These are phyloP conservation scores for Nicotiana paniculata DNA, from an alignment of 257 asterid genomes.

Conservation along the genomic window DNA sequence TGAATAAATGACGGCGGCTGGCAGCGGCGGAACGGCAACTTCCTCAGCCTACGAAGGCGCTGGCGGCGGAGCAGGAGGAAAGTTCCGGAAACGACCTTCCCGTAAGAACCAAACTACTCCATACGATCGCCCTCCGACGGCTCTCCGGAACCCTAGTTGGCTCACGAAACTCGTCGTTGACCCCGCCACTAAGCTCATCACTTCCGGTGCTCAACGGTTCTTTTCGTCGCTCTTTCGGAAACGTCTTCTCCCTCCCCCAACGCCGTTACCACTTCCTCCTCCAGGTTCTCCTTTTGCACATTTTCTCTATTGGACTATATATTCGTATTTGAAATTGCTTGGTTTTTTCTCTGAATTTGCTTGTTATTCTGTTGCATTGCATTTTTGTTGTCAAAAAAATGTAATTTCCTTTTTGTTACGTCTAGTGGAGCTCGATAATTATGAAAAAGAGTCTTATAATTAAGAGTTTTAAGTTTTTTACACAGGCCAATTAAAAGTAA, in stretches of 20 bases:
- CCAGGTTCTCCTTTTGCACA: slow-evolving; percentile 31
- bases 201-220: slow-evolving; percentile 61
- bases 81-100: slow-evolving; percentile 28
- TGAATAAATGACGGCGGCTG: slow-evolving; percentile 31
- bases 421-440: background rate
- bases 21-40: slow-evolving; percentile 24
- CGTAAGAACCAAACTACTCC: slow-evolving; percentile 30
- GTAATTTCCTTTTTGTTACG: background rate
- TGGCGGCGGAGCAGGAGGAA: slow-evolving; percentile 41
- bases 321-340: background rate
- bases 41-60: slow-evolving; percentile 18
- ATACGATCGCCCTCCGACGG: slow-evolving; percentile 37
- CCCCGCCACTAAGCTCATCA: slow-evolving; percentile 72
- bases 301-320: background rate
- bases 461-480: too few relatives aligned
- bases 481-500: too few relatives aligned
- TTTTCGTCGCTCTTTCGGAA: slow-evolving; percentile 51
- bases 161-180: slow-evolving; percentile 64
- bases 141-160: slow-evolving; percentile 43
- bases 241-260: slow-evolving; percentile 40
- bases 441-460: too few relatives aligned
- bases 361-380: background rate
- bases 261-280: slow-evolving; percentile 26
- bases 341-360: background rate
- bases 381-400: background rate